Conservation (phyloP, 2,329 filamentous ascomycete genomes). For the Shiraia bambusicola region DNA sequence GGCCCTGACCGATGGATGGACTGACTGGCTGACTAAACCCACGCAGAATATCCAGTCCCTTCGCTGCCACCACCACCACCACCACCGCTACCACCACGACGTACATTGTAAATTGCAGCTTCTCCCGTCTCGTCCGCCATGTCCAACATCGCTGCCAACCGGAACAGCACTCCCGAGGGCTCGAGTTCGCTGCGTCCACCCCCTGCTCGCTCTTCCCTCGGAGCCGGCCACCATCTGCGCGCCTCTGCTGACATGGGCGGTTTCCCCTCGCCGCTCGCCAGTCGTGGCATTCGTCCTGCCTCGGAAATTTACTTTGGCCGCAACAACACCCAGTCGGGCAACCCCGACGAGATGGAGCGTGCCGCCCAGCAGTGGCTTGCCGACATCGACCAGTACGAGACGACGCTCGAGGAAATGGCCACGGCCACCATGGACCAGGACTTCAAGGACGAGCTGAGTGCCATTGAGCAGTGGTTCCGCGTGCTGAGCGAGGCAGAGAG, state of each 20-base stretch:
- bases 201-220: constrained; percentile 71
- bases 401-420: constrained; percentile 98
- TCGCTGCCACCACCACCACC: constrained; percentile 2
- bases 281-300: constrained; percentile 82
- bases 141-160: constrained; percentile 64
- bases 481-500: constrained; percentile 95
- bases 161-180: constrained; percentile 95
- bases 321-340: constrained; percentile 65
- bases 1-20: neutral
- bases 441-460: constrained; percentile 98
- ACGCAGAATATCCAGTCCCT: constrained; percentile 1
- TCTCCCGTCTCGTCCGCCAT: constrained; percentile 34
- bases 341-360: constrained; percentile 85
- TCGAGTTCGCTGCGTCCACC: constrained; percentile 82
- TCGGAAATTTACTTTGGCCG: constrained; percentile 91
- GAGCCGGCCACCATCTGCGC: constrained; percentile 80
- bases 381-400: constrained; percentile 98
- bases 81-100: constrained; percentile 1
- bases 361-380: constrained; percentile 98
- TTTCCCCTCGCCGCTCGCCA: constrained; percentile 70
- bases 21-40: neutral
- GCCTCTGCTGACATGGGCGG: constrained; percentile 95
- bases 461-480: constrained; percentile 99
- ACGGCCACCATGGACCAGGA: constrained; percentile 98
- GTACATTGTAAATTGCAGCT: neutral